A percentile compares a stretch with the other conserved stretches of the same genome.
Evolutionary conservation across 1,139 yeast species (phyloP).

Genomic region (Magnusiomyces suaveolens): DNA sequence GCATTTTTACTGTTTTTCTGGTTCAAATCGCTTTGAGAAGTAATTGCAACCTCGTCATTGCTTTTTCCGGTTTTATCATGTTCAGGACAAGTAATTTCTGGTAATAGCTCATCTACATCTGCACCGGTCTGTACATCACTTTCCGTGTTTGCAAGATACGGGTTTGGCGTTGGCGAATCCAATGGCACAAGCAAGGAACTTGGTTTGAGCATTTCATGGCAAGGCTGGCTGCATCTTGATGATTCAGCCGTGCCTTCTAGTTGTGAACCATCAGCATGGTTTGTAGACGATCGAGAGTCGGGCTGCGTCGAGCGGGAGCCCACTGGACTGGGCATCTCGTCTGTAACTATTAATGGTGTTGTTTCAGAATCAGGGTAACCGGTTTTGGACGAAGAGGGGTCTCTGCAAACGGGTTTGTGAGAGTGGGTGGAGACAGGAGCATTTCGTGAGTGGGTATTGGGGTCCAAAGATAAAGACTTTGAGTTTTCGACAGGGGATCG

Average conservation of each 20-base stretch:
- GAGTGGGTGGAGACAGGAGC: neutral
- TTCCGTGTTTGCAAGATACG: neutral
- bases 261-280: neutral
- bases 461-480: neutral
- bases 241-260: neutral
- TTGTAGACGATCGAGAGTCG: neutral
- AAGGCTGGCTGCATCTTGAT: neutral
- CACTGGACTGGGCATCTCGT: conserved; percentile 10
- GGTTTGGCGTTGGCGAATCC: no score
- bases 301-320: neutral
- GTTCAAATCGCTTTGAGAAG: no score
- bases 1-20: no score
- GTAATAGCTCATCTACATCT: no score
- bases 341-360: conserved; percentile 13
- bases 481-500: neutral
- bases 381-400: neutral
- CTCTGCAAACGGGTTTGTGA: neutral
- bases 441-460: neutral
- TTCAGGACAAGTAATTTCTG: no score
- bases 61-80: no score
- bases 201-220: no score
- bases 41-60: no score
- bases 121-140: no score
- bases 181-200: no score
- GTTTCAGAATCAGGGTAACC: conserved; percentile 10